A percentile compares a stretch with the other conserved stretches of the same genome.
phyloP scores from a whole-genome alignment of 306 rosid genomes.

The Aeschynomene evenia region DNA sequence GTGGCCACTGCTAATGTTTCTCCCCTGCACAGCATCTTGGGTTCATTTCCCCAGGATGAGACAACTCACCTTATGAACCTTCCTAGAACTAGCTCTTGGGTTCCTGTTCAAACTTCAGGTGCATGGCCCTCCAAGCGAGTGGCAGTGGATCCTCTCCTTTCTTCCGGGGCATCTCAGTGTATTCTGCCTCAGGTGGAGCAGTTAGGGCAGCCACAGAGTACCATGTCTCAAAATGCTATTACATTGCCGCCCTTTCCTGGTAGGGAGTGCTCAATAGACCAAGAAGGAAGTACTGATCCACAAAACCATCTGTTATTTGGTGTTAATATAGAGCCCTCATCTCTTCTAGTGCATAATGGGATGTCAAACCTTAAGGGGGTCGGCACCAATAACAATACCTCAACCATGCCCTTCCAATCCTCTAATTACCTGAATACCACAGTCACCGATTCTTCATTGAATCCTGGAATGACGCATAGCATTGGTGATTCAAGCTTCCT shows the following conservation, averaged over 20 bases:
- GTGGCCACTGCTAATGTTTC: slow-evolving; percentile 58
- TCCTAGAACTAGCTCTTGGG: slow-evolving; percentile 55
- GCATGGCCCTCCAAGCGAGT: slow-evolving; percentile 83
- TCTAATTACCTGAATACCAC: slow-evolving; percentile 69
- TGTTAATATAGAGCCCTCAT: slow-evolving; percentile 80
- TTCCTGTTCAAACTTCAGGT: slow-evolving; percentile 55
- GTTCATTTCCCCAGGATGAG: slow-evolving; percentile 78
- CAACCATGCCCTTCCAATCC: slow-evolving; percentile 58
- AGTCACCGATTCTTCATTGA: slow-evolving; percentile 55
- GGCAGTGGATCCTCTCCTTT: slow-evolving; percentile 75
- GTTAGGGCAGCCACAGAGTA: slow-evolving; percentile 57
- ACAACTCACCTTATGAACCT: slow-evolving; percentile 66
- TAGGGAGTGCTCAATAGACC: slow-evolving; percentile 83
- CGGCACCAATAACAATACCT: slow-evolving; percentile 48
- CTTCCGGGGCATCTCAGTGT: slow-evolving; percentile 73
- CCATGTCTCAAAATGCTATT: slow-evolving; percentile 53
- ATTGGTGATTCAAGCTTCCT: slow-evolving; percentile 69
- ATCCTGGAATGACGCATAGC: slow-evolving; percentile 61
- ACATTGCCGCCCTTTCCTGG: slow-evolving; percentile 97
- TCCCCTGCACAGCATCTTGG: slow-evolving; percentile 76
- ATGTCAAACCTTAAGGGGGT: slow-evolving; percentile 72
- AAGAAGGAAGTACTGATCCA: slow-evolving; percentile 76
- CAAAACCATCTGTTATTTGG: slow-evolving; percentile 90
- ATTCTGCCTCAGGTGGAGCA: slow-evolving; percentile 69
- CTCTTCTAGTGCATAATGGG: slow-evolving; percentile 82